These are phyloP conservation scores for Adansonia grandidieri DNA, from an alignment of 441 rosid species.

Conservation along the genomic window DNA sequence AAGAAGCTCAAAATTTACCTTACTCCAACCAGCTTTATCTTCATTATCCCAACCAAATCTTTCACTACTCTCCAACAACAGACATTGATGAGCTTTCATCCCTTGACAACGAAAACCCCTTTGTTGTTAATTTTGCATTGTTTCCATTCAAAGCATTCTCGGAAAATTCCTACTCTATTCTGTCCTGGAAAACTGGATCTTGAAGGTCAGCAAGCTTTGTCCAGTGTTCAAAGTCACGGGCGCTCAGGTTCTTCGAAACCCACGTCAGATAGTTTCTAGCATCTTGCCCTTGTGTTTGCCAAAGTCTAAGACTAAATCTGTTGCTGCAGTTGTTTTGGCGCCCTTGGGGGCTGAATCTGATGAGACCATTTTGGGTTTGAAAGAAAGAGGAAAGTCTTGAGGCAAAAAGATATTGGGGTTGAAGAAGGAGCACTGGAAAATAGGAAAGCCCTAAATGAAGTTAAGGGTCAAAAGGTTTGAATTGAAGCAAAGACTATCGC, in stretches of 20 bases:
- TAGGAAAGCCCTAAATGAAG: conserved; percentile 4
- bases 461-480: background rate
- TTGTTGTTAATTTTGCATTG: conserved; percentile 35
- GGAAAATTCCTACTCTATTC: conserved; percentile 81
- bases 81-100: conserved; percentile 43
- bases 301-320: conserved; percentile 66
- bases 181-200: conserved; percentile 68
- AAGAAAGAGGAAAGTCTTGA: background rate
- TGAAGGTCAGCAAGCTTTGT: conserved; percentile 70
- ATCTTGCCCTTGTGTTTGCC: conserved; percentile 80
- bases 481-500: background rate
- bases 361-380: background rate
- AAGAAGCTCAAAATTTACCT: conserved; percentile 60
- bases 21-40: conserved; percentile 69
- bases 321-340: conserved; percentile 38
- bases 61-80: conserved; percentile 64
- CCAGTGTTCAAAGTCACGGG: conserved; percentile 66
- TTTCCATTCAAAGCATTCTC: conserved; percentile 54
- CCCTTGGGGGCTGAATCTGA: background rate
- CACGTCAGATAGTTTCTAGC: conserved; percentile 83
- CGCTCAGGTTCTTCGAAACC: conserved; percentile 70
- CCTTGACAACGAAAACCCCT: no score
- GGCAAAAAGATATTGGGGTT: conserved; percentile 5
- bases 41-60: conserved; percentile 86
- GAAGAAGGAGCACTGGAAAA: conserved; percentile 6